Percentiles rank a stretch among this genome's conserved stretches.
These are phyloP conservation scores for Scedosporium apiospermum DNA, from an alignment of 2,329 filamentous ascomycete genomes.

Conservation along the genomic window DNA sequence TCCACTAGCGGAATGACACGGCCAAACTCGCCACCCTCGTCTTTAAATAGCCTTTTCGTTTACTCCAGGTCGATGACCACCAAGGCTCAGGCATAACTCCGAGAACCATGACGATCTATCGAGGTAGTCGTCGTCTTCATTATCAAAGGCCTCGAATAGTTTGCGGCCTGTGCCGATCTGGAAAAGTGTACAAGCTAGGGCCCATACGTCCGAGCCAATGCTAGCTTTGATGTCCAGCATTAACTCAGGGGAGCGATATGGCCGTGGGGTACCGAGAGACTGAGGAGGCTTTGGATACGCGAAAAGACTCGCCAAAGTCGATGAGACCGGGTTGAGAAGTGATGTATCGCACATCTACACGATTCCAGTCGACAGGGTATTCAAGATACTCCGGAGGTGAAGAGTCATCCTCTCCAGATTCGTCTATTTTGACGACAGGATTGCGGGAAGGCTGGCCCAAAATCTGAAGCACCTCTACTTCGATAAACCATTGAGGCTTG, in stretches of 20 bases:
- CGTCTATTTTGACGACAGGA: no score
- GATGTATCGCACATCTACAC: slow-evolving; percentile 6
- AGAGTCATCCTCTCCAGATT: slow-evolving; percentile 8
- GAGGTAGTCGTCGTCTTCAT: slow-evolving; percentile 19
- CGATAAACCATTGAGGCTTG: not conserved
- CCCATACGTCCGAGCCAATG: slow-evolving; percentile 19
- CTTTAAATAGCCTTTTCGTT: slow-evolving; percentile 13
- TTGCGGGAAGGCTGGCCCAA: slow-evolving; percentile 10
- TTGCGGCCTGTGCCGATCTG: slow-evolving; percentile 20
- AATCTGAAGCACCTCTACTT: slow-evolving; percentile 9
- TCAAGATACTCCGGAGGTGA: slow-evolving; percentile 16
- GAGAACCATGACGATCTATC: slow-evolving; percentile 18
- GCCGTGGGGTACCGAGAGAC: slow-evolving; percentile 17
- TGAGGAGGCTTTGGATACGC: not conserved
- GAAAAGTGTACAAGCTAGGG: slow-evolving; percentile 22
- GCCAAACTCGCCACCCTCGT: slow-evolving; percentile 11
- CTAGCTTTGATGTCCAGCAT: slow-evolving; percentile 15
- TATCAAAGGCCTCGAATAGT: slow-evolving; percentile 18
- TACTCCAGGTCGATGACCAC: slow-evolving; percentile 20
- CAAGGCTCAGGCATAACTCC: slow-evolving; percentile 20
- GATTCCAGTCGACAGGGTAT: slow-evolving; percentile 10
- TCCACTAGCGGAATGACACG: slow-evolving; percentile 6
- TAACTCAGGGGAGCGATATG: slow-evolving; percentile 20
- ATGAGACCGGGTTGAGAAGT: not conserved
- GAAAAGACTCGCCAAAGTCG: slow-evolving; percentile 1